Evolutionary conservation across 2,329 filamentous ascomycete species (phyloP).

Genomic region (Diaporthe humulicola): DNA sequence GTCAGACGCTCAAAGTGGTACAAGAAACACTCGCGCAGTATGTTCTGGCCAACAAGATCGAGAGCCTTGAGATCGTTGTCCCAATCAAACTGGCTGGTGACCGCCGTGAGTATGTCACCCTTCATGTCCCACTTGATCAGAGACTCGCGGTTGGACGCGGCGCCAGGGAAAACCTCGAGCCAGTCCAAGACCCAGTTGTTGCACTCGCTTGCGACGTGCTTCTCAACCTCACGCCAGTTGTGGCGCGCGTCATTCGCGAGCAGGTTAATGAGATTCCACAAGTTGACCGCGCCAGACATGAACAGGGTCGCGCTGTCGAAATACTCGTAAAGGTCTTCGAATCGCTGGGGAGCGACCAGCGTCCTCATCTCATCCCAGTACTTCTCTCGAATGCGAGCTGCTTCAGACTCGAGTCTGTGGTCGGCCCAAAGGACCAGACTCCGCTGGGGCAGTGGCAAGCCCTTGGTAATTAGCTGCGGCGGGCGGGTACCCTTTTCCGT

Average conservation of each 20-base stretch:
- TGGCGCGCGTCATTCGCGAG: slow-evolving; percentile 56
- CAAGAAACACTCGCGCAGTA: slow-evolving; percentile 36
- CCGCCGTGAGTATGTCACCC: slow-evolving; percentile 33
- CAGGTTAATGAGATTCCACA: slow-evolving; percentile 60
- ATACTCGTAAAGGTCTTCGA: slow-evolving; percentile 60
- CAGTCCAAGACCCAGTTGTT: slow-evolving; percentile 41
- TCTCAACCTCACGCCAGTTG: slow-evolving; percentile 47
- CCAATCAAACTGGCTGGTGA: slow-evolving; percentile 29
- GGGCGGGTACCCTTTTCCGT: slow-evolving; percentile 34
- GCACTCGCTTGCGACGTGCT: slow-evolving; percentile 46
- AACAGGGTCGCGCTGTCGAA: slow-evolving; percentile 64
- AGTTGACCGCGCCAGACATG: slow-evolving; percentile 60
- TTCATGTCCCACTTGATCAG: slow-evolving; percentile 32
- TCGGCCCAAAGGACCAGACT: slow-evolving; percentile 30
- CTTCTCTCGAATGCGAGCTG: slow-evolving; percentile 49
- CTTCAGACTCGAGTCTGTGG: slow-evolving; percentile 18
- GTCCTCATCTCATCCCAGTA: slow-evolving; percentile 53
- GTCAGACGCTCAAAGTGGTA: slow-evolving; percentile 31
- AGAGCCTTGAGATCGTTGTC: slow-evolving; percentile 26
- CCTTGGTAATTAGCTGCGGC: slow-evolving; percentile 20
- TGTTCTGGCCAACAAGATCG: slow-evolving; percentile 32
- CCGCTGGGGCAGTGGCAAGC: slow-evolving; percentile 15
- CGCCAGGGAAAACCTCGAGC: slow-evolving; percentile 20
- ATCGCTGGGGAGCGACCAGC: slow-evolving; percentile 50
- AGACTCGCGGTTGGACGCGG: slow-evolving; percentile 29